A percentile compares a stretch with the other conserved stretches of the same genome.
These are phyloP conservation scores for Gastrolobium bilobum DNA, from an alignment of 306 rosid genomes.

Conservation along the genomic window DNA sequence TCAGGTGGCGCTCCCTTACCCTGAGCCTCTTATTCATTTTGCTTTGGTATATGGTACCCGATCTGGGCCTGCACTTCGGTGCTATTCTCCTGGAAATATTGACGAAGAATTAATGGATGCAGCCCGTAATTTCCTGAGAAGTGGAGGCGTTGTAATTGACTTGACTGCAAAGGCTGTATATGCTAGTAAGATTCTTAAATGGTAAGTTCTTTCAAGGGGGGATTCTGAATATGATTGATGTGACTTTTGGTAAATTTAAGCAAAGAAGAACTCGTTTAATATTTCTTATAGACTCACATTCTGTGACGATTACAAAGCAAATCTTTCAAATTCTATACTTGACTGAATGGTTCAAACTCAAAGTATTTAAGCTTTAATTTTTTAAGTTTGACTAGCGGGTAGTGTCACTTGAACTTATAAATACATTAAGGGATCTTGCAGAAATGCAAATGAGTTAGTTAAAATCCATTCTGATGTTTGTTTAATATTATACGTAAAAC, in stretches of 20 bases:
- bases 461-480: not conserved
- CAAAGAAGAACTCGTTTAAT: constrained; percentile 3
- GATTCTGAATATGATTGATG: constrained; percentile 23
- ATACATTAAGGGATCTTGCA: not conserved
- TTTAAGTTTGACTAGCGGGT: not conserved
- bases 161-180: constrained; percentile 62
- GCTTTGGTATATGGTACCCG: constrained; percentile 82
- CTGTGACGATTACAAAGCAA: not conserved
- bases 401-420: constrained; percentile 16
- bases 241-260: constrained; percentile 1
- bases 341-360: constrained; percentile 31
- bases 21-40: constrained; percentile 92
- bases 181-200: constrained; percentile 77
- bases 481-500: not conserved
- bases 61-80: constrained; percentile 81
- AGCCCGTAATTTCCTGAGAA: constrained; percentile 71
- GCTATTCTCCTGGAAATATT: constrained; percentile 80
- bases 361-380: constrained; percentile 5
- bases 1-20: constrained; percentile 86
- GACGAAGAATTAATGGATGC: constrained; percentile 85
- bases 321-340: constrained; percentile 23
- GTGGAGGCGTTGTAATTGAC: constrained; percentile 72
- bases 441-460: not conserved
- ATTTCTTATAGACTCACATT: constrained; percentile 16
- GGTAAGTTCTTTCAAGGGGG: constrained; percentile 60